phyloP scores from a whole-genome alignment of 768 basidiomycete species.

The Auriscalpium microsporum region DNA sequence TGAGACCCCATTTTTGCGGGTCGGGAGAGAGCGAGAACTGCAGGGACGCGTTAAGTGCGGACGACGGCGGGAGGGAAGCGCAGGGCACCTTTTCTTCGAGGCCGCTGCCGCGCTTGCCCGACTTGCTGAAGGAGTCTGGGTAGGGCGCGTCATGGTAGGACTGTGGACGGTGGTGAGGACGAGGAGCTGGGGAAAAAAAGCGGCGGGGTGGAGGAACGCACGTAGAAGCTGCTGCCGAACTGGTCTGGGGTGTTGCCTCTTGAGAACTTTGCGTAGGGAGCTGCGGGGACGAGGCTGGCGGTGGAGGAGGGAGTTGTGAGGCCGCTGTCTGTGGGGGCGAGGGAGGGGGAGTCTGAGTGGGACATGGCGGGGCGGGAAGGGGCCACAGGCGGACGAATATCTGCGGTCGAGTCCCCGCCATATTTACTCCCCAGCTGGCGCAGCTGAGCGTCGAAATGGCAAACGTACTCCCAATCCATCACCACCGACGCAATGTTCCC shows the following conservation, averaged over 20 bases:
- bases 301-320: background rate
- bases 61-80: background rate
- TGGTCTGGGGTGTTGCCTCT: background rate
- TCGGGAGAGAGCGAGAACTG: slow-evolving; percentile 62
- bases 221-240: background rate
- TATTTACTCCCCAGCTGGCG: background rate
- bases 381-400: background rate
- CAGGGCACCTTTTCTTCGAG: background rate
- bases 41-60: background rate
- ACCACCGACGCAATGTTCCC: no score
- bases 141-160: background rate
- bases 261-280: background rate
- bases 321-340: background rate
- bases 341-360: background rate
- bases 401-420: background rate
- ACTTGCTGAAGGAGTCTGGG: background rate
- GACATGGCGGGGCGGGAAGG: background rate
- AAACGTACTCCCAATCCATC: no score
- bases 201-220: background rate
- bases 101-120: background rate
- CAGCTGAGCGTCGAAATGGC: no score
- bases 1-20: slow-evolving; percentile 57
- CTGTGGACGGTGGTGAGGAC: background rate
- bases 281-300: background rate
- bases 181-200: no score